Base-by-base conservation (phyloP, 202 grass and related monocot genomes). In the Eragrostis tef region DNA sequence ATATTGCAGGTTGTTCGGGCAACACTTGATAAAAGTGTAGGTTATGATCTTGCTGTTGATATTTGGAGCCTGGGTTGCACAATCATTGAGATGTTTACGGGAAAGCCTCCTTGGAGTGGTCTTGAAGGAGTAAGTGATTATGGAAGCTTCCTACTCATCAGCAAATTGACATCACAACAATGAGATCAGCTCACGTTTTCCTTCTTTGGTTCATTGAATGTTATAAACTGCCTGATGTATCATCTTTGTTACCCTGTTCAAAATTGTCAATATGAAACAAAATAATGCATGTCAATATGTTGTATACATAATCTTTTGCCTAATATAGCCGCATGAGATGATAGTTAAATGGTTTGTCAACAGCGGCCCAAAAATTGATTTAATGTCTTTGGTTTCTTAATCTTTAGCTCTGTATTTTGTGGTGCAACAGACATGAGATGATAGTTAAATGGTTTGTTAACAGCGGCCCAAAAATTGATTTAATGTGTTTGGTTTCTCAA, bases 1-100 rank as follows among this genome's bases (percentile, higher is more conserved):
- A 67, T 87, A n/a, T 89, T 85, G 61, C 85, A 97, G 94, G 91
- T 97, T 61, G 89, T 97, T 75, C 87, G 89, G 86, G 87, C 94
- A 29, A 94, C 94, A 64, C 86, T 97, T 80, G 87, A 85, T 31
- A 88, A 93, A 84, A 88, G 91, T 85, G 86, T 75, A 62, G 91
- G 91, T 25, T 97, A 97, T 85, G 87, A 94, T 91, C 91, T 93
- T 73, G 91, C 91, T 49, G 87, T 97, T 46, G 94, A 97, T 79
- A 97, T 97, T 65, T 97, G 91, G 94, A 97, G 94, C 75, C 84
- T 97, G n/a, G 94, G 94, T 67, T 97, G 94, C 60, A 97, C 94
- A 79, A 90, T 97, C 13, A 97, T 97, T 22, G 94, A 97, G 81
- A 97, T 97, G 94, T 97, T 94, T 66, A 94, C 94, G 6, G 89